These are phyloP conservation scores for Endotrypanum monterogeii DNA, from an alignment of 208 protist species.

Conservation along the genomic window DNA sequence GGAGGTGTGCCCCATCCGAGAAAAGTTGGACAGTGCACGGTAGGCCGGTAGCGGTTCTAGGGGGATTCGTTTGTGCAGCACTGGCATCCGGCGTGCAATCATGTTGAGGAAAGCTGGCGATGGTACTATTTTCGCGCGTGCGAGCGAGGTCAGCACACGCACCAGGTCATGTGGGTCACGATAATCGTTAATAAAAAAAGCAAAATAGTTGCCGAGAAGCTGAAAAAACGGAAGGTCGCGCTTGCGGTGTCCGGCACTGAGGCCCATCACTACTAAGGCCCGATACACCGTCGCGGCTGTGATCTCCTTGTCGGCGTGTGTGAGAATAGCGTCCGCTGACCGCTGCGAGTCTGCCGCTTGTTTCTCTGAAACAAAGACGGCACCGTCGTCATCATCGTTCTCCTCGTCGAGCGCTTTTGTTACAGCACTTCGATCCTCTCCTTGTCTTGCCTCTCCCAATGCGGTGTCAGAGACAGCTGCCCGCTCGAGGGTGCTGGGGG, in stretches of 20 bases:
- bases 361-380: constrained; percentile 19
- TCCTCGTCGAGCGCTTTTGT: neutral
- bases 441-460: neutral
- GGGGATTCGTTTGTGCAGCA: constrained; percentile 57
- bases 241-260: constrained; percentile 70
- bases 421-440: neutral
- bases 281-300: constrained; percentile 44
- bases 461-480: neutral
- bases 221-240: constrained; percentile 78
- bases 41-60: constrained; percentile 62
- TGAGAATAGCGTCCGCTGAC: constrained; percentile 41
- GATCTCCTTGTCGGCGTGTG: constrained; percentile 45
- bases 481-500: neutral
- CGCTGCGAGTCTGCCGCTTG: constrained; percentile 9
- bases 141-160: constrained; percentile 69
- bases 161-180: constrained; percentile 63
- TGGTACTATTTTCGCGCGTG: constrained; percentile 75
- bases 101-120: constrained; percentile 61
- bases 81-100: constrained; percentile 61
- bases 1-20: constrained; percentile 63
- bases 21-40: constrained; percentile 65
- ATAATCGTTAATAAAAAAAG: constrained; percentile 68
- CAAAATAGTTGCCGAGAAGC: constrained; percentile 60
- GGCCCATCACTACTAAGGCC: constrained; percentile 67
- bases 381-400: constrained; percentile 13